These are phyloP conservation scores for Endotrypanum monterogeii DNA, from an alignment of 208 protist genomes.

Conservation along the genomic window DNA sequence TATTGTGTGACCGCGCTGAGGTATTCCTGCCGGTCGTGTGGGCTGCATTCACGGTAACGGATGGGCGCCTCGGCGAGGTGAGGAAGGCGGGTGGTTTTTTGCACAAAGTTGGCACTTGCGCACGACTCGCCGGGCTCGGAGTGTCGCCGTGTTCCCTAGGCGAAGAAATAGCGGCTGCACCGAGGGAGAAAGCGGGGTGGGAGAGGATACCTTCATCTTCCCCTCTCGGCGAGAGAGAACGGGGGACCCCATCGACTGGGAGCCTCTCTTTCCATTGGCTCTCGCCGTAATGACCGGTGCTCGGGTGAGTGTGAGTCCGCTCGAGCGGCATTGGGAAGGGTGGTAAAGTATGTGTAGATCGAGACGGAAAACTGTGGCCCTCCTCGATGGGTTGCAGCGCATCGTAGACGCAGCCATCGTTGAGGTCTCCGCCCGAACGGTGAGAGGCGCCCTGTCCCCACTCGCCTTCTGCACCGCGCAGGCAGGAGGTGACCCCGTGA, in stretches of 20 bases:
- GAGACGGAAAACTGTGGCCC: not conserved
- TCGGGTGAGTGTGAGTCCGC: slow-evolving; percentile 3
- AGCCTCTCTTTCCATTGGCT: not conserved
- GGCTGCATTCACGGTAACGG: not conserved
- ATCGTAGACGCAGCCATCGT: not conserved
- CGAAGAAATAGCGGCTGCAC: not conserved
- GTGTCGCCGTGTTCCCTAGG: not conserved
- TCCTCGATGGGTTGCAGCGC: not conserved
- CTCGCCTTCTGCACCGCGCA: not conserved
- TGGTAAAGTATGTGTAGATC: not conserved
- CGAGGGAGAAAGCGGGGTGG: not conserved
- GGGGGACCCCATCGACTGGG: not conserved
- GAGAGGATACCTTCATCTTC: not conserved
- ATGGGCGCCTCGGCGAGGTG: slow-evolving; percentile 1
- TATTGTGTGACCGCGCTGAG: not conserved
- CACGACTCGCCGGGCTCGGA: not conserved
- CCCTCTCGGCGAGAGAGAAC: not conserved
- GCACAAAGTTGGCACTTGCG: not conserved
- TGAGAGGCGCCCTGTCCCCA: not conserved
- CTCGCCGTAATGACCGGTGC: not conserved
- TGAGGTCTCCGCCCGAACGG: not conserved
- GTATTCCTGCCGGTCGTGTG: not conserved
- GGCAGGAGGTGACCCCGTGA: not conserved
- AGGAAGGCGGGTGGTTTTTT: not conserved
- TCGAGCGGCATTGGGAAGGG: slow-evolving; percentile 1